Evolutionary conservation across 2,329 filamentous ascomycete species (phyloP).

Genomic region (Pezicula radicicola): DNA sequence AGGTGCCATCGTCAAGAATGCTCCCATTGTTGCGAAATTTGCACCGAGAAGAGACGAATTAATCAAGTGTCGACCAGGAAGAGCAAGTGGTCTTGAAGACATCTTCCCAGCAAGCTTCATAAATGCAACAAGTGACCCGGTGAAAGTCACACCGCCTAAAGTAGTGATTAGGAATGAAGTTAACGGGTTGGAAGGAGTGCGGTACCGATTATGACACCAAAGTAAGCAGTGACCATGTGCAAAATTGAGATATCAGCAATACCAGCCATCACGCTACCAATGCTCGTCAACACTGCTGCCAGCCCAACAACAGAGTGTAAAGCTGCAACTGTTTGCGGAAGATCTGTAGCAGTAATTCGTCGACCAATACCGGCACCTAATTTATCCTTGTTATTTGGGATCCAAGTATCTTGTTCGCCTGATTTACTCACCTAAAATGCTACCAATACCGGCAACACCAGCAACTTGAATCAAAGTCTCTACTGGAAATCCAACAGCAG

Average conservation of each 20-base stretch:
- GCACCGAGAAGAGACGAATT: slow-evolving; percentile 72
- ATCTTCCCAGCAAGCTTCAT: slow-evolving; percentile 81
- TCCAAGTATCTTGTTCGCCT: neutral
- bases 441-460: slow-evolving; percentile 70
- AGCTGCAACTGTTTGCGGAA: slow-evolving; percentile 86
- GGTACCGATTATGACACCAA: slow-evolving; percentile 76
- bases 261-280: slow-evolving; percentile 79
- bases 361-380: slow-evolving; percentile 72
- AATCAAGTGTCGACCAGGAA: slow-evolving; percentile 72
- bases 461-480: slow-evolving; percentile 79
- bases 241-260: slow-evolving; percentile 69
- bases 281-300: slow-evolving; percentile 83
- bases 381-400: neutral
- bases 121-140: slow-evolving; percentile 85
- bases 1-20: slow-evolving; percentile 78
- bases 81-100: slow-evolving; percentile 70
- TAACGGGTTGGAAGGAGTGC: neutral
- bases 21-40: slow-evolving; percentile 80
- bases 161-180: neutral
- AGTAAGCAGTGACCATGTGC: slow-evolving; percentile 81
- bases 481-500: slow-evolving; percentile 75
- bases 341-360: slow-evolving; percentile 81
- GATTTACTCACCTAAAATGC: slow-evolving; percentile 50
- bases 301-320: slow-evolving; percentile 88
- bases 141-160: slow-evolving; percentile 77